Evolutionary conservation across 148 eudicot genomes (phyloP).

Genomic region (Rhododendron ovatum): DNA sequence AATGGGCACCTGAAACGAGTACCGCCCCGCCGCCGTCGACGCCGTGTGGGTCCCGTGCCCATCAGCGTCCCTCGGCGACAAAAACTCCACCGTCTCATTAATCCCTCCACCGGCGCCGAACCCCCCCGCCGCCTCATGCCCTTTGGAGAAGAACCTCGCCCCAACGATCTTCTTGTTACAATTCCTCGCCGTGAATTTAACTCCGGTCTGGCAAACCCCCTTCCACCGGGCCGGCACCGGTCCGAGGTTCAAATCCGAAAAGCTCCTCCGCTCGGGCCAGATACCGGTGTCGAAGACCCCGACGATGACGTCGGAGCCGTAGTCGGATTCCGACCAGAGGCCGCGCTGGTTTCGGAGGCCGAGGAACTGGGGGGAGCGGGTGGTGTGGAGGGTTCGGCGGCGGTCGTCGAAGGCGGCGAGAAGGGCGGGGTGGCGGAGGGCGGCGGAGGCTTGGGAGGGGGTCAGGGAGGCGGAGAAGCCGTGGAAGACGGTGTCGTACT

Average conservation of each 20-base stretch:
- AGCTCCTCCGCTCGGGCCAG: constrained; percentile 82
- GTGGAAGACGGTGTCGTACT: constrained; percentile 74
- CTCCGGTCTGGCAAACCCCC: constrained; percentile 66
- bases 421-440: constrained; percentile 55
- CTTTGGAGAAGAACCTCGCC: constrained; percentile 72
- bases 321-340: constrained; percentile 92
- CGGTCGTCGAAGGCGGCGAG: constrained; percentile 70
- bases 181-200: constrained; percentile 28
- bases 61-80: constrained; percentile 82
- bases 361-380: constrained; percentile 92
- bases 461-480: constrained; percentile 84
- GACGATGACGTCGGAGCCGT: constrained; percentile 83
- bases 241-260: constrained; percentile 74
- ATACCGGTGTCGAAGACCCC: constrained; percentile 88
- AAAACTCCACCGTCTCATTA: constrained; percentile 49
- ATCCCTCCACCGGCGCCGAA: constrained; percentile 47
- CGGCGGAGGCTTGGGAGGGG: constrained; percentile 33
- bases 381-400: constrained; percentile 73
- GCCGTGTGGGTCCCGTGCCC: constrained; percentile 99
- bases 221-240: constrained; percentile 77
- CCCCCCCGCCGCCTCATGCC: constrained; percentile 57
- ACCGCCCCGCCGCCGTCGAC: constrained; percentile 85
- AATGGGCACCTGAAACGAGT: constrained; percentile 44
- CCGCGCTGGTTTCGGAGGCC: constrained; percentile 79
- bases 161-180: constrained; percentile 82